Evolutionary conservation across 257 asterid genomes (phyloP), one percentile per base, ranked within the genome.

Genomic region (Penstemon barbatus): DNA sequence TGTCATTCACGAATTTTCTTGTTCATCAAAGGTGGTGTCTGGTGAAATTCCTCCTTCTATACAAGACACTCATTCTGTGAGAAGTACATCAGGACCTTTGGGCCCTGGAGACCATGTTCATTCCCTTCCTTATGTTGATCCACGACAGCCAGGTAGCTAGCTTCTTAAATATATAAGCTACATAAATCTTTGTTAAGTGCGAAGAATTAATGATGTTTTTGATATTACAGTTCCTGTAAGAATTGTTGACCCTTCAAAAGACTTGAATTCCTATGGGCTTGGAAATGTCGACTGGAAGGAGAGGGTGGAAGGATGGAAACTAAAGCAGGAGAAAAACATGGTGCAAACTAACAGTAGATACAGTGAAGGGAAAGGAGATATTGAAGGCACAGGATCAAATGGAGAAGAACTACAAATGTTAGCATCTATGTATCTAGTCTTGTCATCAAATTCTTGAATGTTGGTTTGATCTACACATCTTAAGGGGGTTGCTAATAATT

Each of bases 221-320:
- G 5, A 54, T 56, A 74, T 5, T 80, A 71, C 83, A 92, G 98
- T 92, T 76, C 97, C 97, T 71, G 96, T 90, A 57, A 80, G 96
- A 72, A 90, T 86, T 71, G 92, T 88, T 52, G 96, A 88, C 77
- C 97, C 97, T 55, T 5, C 7, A 5, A 91, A 89, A 69, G 96
- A 87, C 61, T 79, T 91, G 81, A 89, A 86, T 80, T 74, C 94
- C 39, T 92, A 89, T 50, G 97, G 96, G 52, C 91, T 87, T 82
- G 97, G 97, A 72, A 86, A 66, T 81, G 92, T 91, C 71, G 96
- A 89, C 85, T 91, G 97, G 97, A 91, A 91, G 82, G 96, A 89
- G 80, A 79, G 97, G 68, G 95, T 91, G 38, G 97, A 91, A 50
- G 88, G 96, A 15, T 87, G 97, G 98, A 89, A 87, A 70, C 79